Base-by-base conservation (phyloP, 2,329 filamentous ascomycete genomes). In the Xylariaceae sp. region DNA sequence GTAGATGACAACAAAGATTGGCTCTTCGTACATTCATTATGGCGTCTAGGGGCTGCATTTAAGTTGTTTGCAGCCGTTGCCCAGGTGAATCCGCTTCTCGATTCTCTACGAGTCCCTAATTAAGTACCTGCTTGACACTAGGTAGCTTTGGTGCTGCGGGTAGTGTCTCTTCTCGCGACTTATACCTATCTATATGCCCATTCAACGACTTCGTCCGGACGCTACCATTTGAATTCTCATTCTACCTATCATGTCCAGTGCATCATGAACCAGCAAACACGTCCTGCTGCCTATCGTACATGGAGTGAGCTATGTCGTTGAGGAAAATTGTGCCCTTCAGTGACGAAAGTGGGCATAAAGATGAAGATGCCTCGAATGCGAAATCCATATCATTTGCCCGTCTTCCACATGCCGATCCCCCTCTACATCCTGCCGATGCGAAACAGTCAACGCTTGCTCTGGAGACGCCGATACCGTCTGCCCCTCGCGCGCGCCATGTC, bases 401-500 rank as follows among this genome's bases (percentile, higher is more conserved):
- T 42, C 65, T 54, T 49, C 52, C 58, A 58, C 69, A 67, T 57
- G 53, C 67, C 50, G 70, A 72, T 60, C 59, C 64, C 42, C 61
- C 71, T 11, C 53, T 60, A 42, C 64, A 65, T 44, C 58, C 67
- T 18, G 44, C 60, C 47, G 64, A 64, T 42, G 23, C 59, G 11
- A 64, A 62, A 56, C 61, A 59, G 52, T 10, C 49, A 30, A 37
- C 57, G 6, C 54, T 56, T 44, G 53, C 50, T 34, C 49, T 57
- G 42, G 62, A 66, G 3, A 59, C 62, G 48, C 57, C 65, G 6
- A 62, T 71, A 18, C 68, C 72, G 15, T 69, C 73, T 2, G 67
- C 52, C 13, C 62, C 70, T 6, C 65, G 65, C 30, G 73, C 77
- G 50, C 79, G 79, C 60, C 75, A 77, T 63, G 74, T 85, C 35